Evolutionary conservation across 768 basidiomycete genomes (phyloP).

Genomic region (Pilatotrama ljubarskyi): DNA sequence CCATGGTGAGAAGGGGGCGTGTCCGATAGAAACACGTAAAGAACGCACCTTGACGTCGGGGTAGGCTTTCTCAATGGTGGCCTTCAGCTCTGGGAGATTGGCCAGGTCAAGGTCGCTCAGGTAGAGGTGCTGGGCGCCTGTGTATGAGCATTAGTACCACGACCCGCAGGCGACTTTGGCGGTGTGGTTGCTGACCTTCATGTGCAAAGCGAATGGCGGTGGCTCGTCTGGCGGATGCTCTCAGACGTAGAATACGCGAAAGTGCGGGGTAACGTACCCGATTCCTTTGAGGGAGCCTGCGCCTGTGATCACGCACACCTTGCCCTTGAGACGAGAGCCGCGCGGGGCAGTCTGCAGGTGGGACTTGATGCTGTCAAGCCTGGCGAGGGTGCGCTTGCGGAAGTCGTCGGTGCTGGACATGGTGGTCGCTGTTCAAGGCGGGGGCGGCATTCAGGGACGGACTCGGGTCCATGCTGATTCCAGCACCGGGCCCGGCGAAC

Average conservation of each 20-base stretch:
- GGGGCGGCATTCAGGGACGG: neutral
- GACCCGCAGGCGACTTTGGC: neutral
- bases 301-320: constrained; percentile 88
- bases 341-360: constrained; percentile 61
- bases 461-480: too few relatives aligned
- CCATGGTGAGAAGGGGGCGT: neutral
- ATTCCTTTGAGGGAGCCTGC: constrained; percentile 87
- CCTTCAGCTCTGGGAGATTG: constrained; percentile 70
- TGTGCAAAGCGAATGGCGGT: constrained; percentile 73
- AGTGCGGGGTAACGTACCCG: constrained; percentile 53
- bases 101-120: constrained; percentile 68
- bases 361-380: constrained; percentile 65
- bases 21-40: too few relatives aligned
- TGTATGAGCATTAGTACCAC: neutral
- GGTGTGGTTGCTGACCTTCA: constrained; percentile 52
- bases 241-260: neutral
- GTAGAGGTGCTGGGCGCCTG: constrained; percentile 79
- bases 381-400: constrained; percentile 58
- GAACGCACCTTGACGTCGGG: constrained; percentile 72
- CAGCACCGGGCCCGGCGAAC: too few relatives aligned
- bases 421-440: neutral
- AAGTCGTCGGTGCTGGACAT: constrained; percentile 44
- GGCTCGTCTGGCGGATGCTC: constrained; percentile 53
- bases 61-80: constrained; percentile 65
- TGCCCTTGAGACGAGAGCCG: constrained; percentile 60